Conservation (phyloP, 2,329 filamentous ascomycete species). For the Sphaerulina vaccinii region DNA sequence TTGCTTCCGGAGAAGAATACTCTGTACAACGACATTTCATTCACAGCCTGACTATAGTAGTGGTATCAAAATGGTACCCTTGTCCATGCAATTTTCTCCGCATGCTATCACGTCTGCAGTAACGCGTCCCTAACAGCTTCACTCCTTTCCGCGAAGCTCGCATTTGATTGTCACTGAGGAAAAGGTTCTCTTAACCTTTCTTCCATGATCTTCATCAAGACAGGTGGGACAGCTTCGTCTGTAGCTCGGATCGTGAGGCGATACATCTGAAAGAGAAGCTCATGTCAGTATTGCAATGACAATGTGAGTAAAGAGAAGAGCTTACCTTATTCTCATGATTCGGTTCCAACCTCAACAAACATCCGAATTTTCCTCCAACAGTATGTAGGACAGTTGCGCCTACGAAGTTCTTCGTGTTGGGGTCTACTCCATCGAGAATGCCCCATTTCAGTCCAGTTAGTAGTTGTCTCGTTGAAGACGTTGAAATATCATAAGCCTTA, state of each 20-base stretch:
- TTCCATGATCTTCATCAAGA: conserved; percentile 83
- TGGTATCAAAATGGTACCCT: no score
- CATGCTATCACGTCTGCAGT: neutral
- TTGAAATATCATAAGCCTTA: conserved; percentile 64
- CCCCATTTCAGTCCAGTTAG: conserved; percentile 90
- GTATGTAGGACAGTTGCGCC: conserved; percentile 85
- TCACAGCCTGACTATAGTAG: no score
- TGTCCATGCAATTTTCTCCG: no score
- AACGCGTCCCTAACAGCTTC: conserved; percentile 8
- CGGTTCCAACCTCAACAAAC: conserved; percentile 87
- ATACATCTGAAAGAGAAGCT: conserved; percentile 68
- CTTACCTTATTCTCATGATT: conserved; percentile 88
- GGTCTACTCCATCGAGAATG: conserved; percentile 79
- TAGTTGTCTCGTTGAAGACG: conserved; percentile 67
- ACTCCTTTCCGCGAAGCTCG: conserved; percentile 11
- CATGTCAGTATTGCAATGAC: conserved; percentile 17
- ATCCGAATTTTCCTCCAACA: conserved; percentile 87
- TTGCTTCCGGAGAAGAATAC: no score
- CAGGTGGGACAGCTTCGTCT: conserved; percentile 79
- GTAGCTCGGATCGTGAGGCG: conserved; percentile 91
- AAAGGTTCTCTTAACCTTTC: conserved; percentile 64
- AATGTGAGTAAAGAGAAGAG: conserved; percentile 16
- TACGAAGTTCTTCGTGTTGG: conserved; percentile 90
- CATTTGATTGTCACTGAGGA: conserved; percentile 20
- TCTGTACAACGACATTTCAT: no score